Evolutionary conservation across 2,329 filamentous ascomycete species (phyloP).

Genomic region (Talaromyces pinophilus): DNA sequence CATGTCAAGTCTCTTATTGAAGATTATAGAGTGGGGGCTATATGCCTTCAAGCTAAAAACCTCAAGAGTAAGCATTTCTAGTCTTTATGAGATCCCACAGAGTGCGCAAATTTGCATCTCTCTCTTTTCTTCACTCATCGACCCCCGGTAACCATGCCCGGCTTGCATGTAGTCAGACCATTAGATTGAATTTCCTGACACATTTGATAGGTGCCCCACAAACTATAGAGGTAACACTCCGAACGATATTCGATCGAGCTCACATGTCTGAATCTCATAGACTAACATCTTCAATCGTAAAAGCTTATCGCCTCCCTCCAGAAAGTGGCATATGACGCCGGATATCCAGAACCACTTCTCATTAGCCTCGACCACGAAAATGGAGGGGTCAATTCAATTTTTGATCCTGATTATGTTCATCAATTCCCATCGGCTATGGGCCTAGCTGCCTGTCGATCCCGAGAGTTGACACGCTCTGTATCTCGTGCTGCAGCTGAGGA

Average conservation of each 20-base stretch:
- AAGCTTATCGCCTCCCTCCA: slow-evolving; percentile 21
- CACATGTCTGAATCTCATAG: not conserved
- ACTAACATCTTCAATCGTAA: not conserved
- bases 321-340: slow-evolving; percentile 21
- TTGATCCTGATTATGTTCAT: slow-evolving; percentile 19
- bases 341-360: slow-evolving; percentile 17
- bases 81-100: not conserved
- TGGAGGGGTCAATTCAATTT: slow-evolving; percentile 22
- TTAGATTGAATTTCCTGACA: not conserved
- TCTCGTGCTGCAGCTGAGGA: slow-evolving; percentile 20
- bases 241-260: not conserved
- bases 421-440: slow-evolving; percentile 23
- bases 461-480: slow-evolving; percentile 15
- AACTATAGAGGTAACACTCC: slow-evolving; percentile 20
- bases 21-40: slow-evolving; percentile 16
- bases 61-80: slow-evolving; percentile 4
- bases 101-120: not conserved
- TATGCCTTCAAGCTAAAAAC: slow-evolving; percentile 22
- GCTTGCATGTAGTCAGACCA: not conserved
- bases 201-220: slow-evolving; percentile 16
- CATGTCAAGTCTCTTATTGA: slow-evolving; percentile 22
- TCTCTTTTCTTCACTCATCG: not conserved
- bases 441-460: slow-evolving; percentile 19
- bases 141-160: not conserved
- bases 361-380: slow-evolving; percentile 23